A percentile compares a stretch with the other conserved stretches of the same genome.
Conservation (phyloP, 441 rosid species). For the Pelargonium citronellum region DNA sequence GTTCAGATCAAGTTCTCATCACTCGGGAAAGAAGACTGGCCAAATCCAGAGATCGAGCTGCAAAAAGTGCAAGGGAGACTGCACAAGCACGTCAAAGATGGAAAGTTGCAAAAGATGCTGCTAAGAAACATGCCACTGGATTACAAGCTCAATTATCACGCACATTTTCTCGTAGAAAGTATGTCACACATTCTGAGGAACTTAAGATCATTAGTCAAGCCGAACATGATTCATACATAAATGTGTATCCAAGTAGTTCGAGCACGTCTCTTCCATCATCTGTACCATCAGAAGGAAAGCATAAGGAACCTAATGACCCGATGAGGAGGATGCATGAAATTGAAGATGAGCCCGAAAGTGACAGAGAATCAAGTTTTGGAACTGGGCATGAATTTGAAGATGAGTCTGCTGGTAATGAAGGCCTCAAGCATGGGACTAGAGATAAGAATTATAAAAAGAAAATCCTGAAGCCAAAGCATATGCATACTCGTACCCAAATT, state of each 20-base stretch:
- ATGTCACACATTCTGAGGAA: constrained; percentile 38
- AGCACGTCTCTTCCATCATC: constrained; percentile 34
- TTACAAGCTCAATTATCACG: constrained; percentile 66
- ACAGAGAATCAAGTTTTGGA: background rate
- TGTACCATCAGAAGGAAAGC: constrained; percentile 40
- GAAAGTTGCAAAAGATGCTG: constrained; percentile 81
- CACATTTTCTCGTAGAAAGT: constrained; percentile 64
- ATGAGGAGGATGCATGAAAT: constrained; percentile 69
- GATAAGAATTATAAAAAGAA: constrained; percentile 58
- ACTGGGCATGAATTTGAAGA: constrained; percentile 35
- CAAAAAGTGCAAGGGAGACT: constrained; percentile 71
- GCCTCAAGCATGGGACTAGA: constrained; percentile 63
- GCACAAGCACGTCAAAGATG: constrained; percentile 79
- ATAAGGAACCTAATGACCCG: constrained; percentile 50
- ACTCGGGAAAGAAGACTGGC: constrained; percentile 81
- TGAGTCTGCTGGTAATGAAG: constrained; percentile 36
- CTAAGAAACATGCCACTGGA: constrained; percentile 62
- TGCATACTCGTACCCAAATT: constrained; percentile 94
- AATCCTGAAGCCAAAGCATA: constrained; percentile 56
- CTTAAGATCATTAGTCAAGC: constrained; percentile 39
- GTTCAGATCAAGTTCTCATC: constrained; percentile 89
- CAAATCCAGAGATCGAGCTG: constrained; percentile 80
- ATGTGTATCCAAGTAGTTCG: constrained; percentile 30
- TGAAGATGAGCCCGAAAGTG: constrained; percentile 53
- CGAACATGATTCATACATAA: constrained; percentile 38